Evolutionary conservation across 192 early-diverging fungal species (phyloP).

Genomic region (Allomyces macrogynus): DNA sequence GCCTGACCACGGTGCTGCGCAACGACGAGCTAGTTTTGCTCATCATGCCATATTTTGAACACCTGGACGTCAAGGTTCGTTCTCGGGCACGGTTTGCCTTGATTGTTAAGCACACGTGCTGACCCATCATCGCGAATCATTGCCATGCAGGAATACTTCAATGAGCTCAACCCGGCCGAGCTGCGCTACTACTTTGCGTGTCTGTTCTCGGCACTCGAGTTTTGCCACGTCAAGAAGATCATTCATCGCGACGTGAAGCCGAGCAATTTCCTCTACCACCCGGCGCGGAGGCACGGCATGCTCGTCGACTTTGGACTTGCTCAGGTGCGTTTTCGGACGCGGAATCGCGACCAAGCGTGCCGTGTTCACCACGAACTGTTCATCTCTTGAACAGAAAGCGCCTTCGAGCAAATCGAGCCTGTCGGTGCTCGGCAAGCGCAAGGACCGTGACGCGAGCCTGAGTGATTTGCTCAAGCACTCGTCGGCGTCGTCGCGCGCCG

Average conservation of each 20-base stretch:
- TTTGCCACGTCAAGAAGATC: slow-evolving; percentile 46
- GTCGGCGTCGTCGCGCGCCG: too few species aligned
- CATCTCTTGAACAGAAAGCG: too few species aligned
- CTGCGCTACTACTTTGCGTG: slow-evolving; percentile 57
- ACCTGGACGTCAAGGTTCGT: slow-evolving; percentile 43
- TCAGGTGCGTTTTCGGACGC: slow-evolving; percentile 18
- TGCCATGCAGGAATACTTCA: slow-evolving; percentile 35
- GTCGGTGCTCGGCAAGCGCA: too few species aligned
- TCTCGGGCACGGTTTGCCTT: too few species aligned
- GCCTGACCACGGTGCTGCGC: slow-evolving; percentile 58
- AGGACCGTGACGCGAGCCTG: too few species aligned
- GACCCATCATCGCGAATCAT: not conserved
- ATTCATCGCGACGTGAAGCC: slow-evolving; percentile 91
- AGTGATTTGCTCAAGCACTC: too few species aligned
- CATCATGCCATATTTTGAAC: slow-evolving; percentile 63
- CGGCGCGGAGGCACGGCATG: slow-evolving; percentile 41
- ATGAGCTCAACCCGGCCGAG: slow-evolving; percentile 33
- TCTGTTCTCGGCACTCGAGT: slow-evolving; percentile 46
- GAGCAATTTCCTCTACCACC: slow-evolving; percentile 78
- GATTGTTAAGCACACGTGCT: not conserved
- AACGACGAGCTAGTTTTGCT: slow-evolving; percentile 60
- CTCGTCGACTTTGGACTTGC: slow-evolving; percentile 88
- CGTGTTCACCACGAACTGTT: too few species aligned
- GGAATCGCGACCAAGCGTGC: too few species aligned
- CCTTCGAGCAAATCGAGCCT: too few species aligned